Percentiles rank a stretch among this genome's conserved stretches.
Evolutionary conservation across 148 eudicot species (phyloP).

Genomic region (Linanthus parryae): DNA sequence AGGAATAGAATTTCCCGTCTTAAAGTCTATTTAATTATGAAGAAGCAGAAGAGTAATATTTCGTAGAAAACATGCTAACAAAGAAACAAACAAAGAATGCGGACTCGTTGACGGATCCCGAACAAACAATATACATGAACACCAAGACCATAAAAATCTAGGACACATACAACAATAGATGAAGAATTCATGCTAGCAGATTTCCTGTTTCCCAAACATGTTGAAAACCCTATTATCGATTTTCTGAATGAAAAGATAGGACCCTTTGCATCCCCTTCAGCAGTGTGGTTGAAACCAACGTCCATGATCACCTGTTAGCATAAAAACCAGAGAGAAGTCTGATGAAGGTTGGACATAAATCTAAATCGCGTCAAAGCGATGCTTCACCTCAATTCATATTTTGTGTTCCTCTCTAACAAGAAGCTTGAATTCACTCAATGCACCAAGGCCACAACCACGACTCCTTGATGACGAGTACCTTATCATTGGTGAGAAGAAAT

Average conservation of each 20-base stretch:
- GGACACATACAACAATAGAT: too few relatives aligned
- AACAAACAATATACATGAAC: too few relatives aligned
- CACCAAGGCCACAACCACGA: conserved; percentile 73
- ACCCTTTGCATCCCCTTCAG: conserved; percentile 95
- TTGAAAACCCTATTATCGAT: conserved; percentile 83
- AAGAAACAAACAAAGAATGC: too few relatives aligned
- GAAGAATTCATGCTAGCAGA: too few relatives aligned
- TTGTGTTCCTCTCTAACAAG: conserved; percentile 93
- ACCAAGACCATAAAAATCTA: too few relatives aligned
- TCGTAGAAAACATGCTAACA: too few relatives aligned
- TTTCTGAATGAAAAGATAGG: conserved; percentile 75
- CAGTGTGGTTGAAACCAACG: conserved; percentile 93
- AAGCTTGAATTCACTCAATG: conserved; percentile 75
- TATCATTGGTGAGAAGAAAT: conserved; percentile 83
- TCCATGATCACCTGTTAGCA: conserved; percentile 81
- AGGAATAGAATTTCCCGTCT: too few relatives aligned
- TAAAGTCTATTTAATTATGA: too few relatives aligned
- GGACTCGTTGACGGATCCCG: too few relatives aligned
- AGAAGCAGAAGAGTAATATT: too few relatives aligned
- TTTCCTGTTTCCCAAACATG: conserved; percentile 96
- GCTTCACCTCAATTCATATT: conserved; percentile 80
- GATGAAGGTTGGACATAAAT: conserved; percentile 3
- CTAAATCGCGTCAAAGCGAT: conserved; percentile 12
- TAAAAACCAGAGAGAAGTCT: too few relatives aligned
- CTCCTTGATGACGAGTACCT: conserved; percentile 73